Conservation (phyloP, 306 rosid genomes). For the Vachellia pachyceras region DNA sequence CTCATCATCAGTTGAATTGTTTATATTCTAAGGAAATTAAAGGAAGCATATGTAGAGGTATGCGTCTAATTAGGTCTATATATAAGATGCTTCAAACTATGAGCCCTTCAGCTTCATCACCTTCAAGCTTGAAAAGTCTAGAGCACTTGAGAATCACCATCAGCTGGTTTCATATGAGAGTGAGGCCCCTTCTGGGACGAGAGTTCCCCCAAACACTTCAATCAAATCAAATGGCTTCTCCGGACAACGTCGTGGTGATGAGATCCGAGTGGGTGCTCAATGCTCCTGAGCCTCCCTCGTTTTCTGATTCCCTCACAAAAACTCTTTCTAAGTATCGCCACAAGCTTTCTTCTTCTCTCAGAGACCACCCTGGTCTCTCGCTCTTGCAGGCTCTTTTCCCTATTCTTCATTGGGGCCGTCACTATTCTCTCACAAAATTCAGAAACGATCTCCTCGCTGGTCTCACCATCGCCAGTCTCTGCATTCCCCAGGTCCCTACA, state of each 20-base stretch:
- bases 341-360: constrained; percentile 22
- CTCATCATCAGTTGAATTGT: not conserved
- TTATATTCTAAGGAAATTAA: not conserved
- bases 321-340: constrained; percentile 12
- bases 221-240: constrained; percentile 40
- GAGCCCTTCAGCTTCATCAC: constrained; percentile 18
- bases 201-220: constrained; percentile 64
- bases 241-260: not conserved
- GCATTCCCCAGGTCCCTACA: constrained; percentile 47
- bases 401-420: constrained; percentile 48
- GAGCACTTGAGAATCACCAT: not conserved
- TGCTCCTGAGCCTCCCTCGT: constrained; percentile 55
- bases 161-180: constrained; percentile 39
- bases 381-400: constrained; percentile 46
- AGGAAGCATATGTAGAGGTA: too few species aligned
- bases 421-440: constrained; percentile 46
- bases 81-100: constrained; percentile 28
- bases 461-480: constrained; percentile 54
- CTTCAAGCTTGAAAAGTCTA: not conserved
- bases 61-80: not conserved
- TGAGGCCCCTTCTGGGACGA: not conserved
- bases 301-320: constrained; percentile 33
- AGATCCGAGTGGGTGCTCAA: constrained; percentile 48
- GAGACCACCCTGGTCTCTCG: constrained; percentile 31
- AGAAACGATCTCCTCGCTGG: constrained; percentile 55